phyloP scores from a whole-genome alignment of 2,329 filamentous ascomycete genomes.

The Cytospora chrysosperma region DNA sequence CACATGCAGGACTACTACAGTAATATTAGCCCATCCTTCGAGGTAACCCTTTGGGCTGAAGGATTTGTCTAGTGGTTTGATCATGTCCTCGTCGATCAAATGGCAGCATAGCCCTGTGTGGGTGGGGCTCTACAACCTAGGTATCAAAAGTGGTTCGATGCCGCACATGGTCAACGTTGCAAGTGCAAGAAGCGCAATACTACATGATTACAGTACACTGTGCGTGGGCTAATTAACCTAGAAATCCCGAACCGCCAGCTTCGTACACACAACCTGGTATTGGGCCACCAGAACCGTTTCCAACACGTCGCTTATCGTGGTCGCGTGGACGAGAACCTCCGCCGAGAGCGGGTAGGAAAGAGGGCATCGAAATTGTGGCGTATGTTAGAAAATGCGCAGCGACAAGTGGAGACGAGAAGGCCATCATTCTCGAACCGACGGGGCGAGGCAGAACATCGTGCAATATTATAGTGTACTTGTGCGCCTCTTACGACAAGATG shows the following conservation, averaged over 20 bases:
- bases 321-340: background rate
- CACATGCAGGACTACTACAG: background rate
- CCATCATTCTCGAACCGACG: background rate
- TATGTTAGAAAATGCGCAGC: background rate
- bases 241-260: background rate
- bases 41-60: background rate
- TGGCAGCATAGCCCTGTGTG: background rate
- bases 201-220: no score
- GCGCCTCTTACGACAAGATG: background rate
- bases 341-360: no score
- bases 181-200: background rate
- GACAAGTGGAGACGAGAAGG: background rate
- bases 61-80: background rate
- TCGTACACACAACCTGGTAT: background rate
- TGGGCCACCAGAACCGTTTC: background rate
- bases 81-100: background rate
- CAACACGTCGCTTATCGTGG: background rate
- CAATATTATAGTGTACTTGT: background rate
- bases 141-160: background rate
- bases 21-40: background rate
- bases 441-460: background rate
- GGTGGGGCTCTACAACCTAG: background rate
- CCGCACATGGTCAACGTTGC: background rate
- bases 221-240: background rate
- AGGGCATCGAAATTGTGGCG: background rate